These are phyloP conservation scores for Penicillium sp. DNA, from an alignment of 2,329 filamentous ascomycete species.

Conservation along the genomic window DNA sequence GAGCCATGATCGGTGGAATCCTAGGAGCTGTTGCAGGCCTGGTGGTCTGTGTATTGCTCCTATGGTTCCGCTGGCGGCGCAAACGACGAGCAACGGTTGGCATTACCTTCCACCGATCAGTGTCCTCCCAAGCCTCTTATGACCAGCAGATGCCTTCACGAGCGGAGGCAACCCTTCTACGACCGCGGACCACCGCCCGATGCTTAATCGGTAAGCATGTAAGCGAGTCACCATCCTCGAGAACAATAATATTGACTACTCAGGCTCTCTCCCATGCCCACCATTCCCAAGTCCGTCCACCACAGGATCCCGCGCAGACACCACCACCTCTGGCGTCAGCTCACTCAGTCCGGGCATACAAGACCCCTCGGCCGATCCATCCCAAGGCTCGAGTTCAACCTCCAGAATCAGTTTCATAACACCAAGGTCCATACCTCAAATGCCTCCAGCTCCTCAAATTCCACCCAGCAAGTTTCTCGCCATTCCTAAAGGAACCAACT, in stretches of 20 bases:
- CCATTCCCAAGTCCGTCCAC: too few relatives aligned
- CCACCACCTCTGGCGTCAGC: neutral
- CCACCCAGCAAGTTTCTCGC: neutral
- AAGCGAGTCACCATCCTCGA: too few relatives aligned
- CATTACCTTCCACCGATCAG: constrained; percentile 2
- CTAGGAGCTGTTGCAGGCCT: constrained; percentile 16
- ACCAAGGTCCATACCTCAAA: neutral
- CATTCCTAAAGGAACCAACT: neutral
- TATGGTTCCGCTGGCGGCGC: constrained; percentile 18
- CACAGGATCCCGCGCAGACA: neutral
- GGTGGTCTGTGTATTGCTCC: constrained; percentile 9
- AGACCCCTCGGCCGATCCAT: neutral
- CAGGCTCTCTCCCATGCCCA: neutral
- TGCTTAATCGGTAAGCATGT: neutral
- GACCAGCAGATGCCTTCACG: neutral
- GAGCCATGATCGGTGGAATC: constrained; percentile 25
- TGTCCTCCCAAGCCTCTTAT: neutral
- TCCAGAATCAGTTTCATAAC: neutral
- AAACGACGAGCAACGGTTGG: constrained; percentile 10
- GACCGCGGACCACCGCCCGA: neutral
- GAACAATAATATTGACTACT: neutral
- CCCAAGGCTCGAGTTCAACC: neutral
- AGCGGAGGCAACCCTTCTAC: neutral
- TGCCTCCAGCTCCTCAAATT: constrained; percentile 1
- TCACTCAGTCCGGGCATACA: neutral